Conservation (phyloP, 441 rosid species). For the Manihot esculenta region DNA sequence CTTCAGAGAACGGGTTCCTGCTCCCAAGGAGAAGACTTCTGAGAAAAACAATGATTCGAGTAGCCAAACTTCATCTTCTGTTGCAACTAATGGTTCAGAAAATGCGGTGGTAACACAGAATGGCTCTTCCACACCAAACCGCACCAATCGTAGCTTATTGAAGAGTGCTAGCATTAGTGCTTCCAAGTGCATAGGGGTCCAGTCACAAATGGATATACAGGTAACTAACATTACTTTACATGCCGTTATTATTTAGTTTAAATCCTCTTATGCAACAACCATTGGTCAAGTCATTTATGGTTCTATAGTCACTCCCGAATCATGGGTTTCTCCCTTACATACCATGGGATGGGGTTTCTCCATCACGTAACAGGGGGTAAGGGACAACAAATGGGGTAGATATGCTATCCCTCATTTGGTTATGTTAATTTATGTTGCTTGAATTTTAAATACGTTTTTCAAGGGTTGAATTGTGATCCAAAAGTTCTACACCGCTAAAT, state of each 20-base stretch:
- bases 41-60: conserved; percentile 44
- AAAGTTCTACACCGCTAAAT: too few relatives aligned
- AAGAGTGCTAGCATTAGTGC: conserved; percentile 97
- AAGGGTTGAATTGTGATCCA: too few relatives aligned
- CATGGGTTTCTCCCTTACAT: not conserved
- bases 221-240: conserved; percentile 31
- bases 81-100: conserved; percentile 51
- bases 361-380: not conserved
- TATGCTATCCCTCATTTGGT: too few relatives aligned
- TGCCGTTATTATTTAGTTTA: not conserved
- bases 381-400: not conserved
- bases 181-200: conserved; percentile 74
- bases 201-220: conserved; percentile 48
- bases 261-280: not conserved
- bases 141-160: conserved; percentile 71
- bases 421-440: too few relatives aligned
- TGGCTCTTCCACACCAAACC: conserved; percentile 35
- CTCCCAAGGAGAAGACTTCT: conserved; percentile 45
- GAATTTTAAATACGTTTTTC: too few relatives aligned
- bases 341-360: not conserved
- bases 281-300: not conserved
- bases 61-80: conserved; percentile 49
- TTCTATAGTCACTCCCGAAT: not conserved
- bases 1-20: conserved; percentile 81
- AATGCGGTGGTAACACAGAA: conserved; percentile 37